Base-by-base conservation (phyloP, 2,329 filamentous ascomycete species). In the Paraphoma sp. region DNA sequence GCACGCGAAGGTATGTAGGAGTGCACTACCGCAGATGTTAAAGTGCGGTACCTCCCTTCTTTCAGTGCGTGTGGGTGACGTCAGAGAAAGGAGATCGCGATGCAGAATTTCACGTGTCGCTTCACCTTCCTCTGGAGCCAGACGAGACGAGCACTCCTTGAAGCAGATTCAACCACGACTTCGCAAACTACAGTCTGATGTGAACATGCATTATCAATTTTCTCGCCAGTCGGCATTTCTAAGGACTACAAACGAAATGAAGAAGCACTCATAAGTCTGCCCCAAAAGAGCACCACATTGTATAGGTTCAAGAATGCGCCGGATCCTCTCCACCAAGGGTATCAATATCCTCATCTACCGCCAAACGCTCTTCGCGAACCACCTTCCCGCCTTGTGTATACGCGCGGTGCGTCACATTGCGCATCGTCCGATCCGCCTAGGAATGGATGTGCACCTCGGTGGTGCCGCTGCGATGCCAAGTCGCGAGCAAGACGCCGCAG, bases 391-490 rank as follows among this genome's bases (percentile, higher is more conserved):
- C 17, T 3, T 28, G 4, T 10, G n/a, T 14, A 33, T 50, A 33
- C 28, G 43, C 17, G 10, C 6, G 23, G 12, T n/a, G 2, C 12
- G 23, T 29, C 41, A 40, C 12, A 6, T 14, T 14, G 14, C 11
- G 5, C 18, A 48, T 41, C 16, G 1, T 18, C 12, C 38, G 6
- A 33, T 31, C 16, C 55, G 23, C 45, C 44, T 69, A 77, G 38
- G 64, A 63, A 59, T 78, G 76, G 43, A 76, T 75, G 41, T 81
- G 74, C 38, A 83, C 77, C 60, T 82, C 78, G 0, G 80, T 78
- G 30, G 75, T 75, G 0, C 81, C 81, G 59, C 79, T 82, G 6
- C 79, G 76, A 68, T 83, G 81, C 79, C 80, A 83, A 0, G 76
- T 79, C 0, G 80, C 81, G 45, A 84, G 74, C 53, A 79, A 57